Conservation (phyloP, 306 rosid genomes). For the Corylus americana region DNA sequence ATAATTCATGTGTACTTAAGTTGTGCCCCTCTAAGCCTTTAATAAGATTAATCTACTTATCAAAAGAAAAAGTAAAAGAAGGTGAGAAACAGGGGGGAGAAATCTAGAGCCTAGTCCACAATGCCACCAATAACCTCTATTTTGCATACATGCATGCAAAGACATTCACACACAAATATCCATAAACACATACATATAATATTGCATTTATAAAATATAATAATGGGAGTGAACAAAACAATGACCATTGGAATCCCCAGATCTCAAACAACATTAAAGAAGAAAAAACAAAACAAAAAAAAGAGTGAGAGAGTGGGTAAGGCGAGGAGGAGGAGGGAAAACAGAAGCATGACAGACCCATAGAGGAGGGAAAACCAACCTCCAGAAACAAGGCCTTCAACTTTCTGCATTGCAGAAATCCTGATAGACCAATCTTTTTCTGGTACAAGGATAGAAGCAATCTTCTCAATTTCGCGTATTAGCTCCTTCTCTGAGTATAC, state of each 20-base stretch:
- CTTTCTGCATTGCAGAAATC: slow-evolving; percentile 91
- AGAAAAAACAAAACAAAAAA: background rate
- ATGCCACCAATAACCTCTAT: background rate
- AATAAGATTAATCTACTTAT: too few relatives aligned
- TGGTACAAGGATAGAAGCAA: slow-evolving; percentile 88
- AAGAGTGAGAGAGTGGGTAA: background rate
- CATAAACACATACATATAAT: background rate
- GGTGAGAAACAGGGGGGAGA: background rate
- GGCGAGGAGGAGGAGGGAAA: background rate
- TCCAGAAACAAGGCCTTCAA: slow-evolving; percentile 93
- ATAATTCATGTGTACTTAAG: too few relatives aligned
- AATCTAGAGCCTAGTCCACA: background rate
- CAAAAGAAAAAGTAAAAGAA: background rate
- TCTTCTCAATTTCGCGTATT: slow-evolving; percentile 85
- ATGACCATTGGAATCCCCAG: background rate
- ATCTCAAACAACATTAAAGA: background rate
- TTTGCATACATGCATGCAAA: background rate
- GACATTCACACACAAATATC: background rate
- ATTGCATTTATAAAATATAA: background rate
- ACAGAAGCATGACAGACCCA: slow-evolving; percentile 16
- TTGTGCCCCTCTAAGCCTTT: too few relatives aligned
- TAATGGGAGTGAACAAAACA: background rate
- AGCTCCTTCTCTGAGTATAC: slow-evolving; percentile 96
- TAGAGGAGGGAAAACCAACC: slow-evolving; percentile 52
- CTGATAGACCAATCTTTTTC: slow-evolving; percentile 98